Base-by-base conservation (phyloP, 2,329 filamentous ascomycete genomes). In the Ophiosphaerella narmari region DNA sequence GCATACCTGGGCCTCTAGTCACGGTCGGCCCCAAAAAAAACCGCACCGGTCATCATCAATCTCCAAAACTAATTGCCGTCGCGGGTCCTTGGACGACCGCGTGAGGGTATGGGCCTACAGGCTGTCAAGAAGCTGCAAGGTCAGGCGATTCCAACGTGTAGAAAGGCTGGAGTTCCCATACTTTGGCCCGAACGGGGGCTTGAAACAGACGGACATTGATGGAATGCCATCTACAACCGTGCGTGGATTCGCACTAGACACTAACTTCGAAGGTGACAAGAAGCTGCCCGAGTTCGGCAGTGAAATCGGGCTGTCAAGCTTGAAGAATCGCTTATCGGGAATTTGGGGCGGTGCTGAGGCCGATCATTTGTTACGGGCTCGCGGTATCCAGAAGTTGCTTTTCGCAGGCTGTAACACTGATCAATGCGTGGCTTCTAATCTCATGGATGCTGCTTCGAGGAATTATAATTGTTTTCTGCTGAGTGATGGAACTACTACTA, bases 51-150 rank as follows among this genome's bases (percentile, higher is more conserved):
- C 11, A 74, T 82, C 33, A 74, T 82, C 39, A 80, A 82, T 67
- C 78, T 80, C 75, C 78, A 82, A 69, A 81, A 82, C 60, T 79
- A 75, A 73, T 80, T 82, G 63, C 70, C 83, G 23, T 69, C 75
- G 67, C 67, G 71, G 59, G 39, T 66, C 43, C 43, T 82, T 65
- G 63, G 76, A 67, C 57, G 67, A 16, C 33, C 33, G 13, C 13
- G 13, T 8, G 12, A 12, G 33, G 16, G 33, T 16, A 8, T 7
- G 7, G 33, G 33, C 14, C 13, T 35, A 16, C 33, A 16, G 13
- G 33, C 13, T 16, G 33, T 35, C 13, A 13, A 14, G 14, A 35
- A 16, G 7, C 33, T 35, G 13, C 2, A 14, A n/a, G 14, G 16
- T 11, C 13, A 16, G 1, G 33, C 33, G 7, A 35, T 35, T 35